Evolutionary conservation across 352 stramenopile species (phyloP), one percentile per base, ranked within the genome.

Genomic region (Phytopythium vexans): DNA sequence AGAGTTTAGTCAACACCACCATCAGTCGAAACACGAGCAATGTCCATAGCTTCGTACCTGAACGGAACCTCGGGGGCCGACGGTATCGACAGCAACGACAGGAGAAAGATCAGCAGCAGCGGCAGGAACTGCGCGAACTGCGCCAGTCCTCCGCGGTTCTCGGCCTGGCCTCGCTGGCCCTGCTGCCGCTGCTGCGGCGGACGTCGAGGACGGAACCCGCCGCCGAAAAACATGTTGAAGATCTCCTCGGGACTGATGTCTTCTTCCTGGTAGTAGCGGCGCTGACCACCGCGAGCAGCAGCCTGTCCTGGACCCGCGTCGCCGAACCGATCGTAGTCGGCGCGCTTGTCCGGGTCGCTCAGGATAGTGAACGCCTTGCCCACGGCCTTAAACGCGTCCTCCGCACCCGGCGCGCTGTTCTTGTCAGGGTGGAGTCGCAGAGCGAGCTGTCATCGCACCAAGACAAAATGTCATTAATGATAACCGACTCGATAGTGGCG

Each of bases 381-480:
- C 3, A 95, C 86, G 2, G 86, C 94, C 73, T 99, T 99, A 76
- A 99, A 99, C 32, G 96, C 96, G 59, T 99, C 96, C 64, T 99
- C 96, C 4, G 97, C 95, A 39, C 96, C 88, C 1, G 95, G 96
- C 1, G 95, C 96, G 10, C 86, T 96, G 74, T 99, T 99, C 73
- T 97, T 97, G 63, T 97, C 89, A 0, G 89, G 89, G 64, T 97
- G 89, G 7, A 96, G 62, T 61, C 95, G 96, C 7, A 96, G 61
- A 15, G 89, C 89, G 40, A 95, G 72, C 83, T 95, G 21, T 27
- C 21, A 68, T n/a, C 61, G 4, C 56, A 56, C 3, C 54, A 60
- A 10, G 45, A 47, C 34, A 14, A 60, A 15, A 46, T 48, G 10
- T 27, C 21, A 27, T 27, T 27, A 2, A 11, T 16, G 52, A 50